A percentile compares a stretch with the other conserved stretches of the same genome.
Evolutionary conservation across 2,329 filamentous ascomycete genomes (phyloP).

Genomic region (Cladophialophora chaetospira): DNA sequence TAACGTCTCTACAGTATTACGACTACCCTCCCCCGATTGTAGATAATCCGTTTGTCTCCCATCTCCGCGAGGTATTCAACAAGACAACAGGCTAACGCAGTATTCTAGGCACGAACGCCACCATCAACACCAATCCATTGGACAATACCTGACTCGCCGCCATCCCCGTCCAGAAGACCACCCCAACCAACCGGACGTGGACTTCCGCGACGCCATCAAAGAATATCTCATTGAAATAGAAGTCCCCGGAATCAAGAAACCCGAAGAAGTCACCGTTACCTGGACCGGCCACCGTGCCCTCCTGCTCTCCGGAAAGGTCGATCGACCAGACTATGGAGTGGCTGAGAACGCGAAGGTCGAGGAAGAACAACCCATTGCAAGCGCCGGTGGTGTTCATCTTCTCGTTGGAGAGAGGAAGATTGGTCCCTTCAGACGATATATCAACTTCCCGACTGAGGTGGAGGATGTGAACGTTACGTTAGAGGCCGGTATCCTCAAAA

Average conservation of each 20-base stretch:
- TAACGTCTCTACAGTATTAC: constrained; percentile 18
- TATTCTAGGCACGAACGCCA: constrained; percentile 25
- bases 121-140: constrained; percentile 24
- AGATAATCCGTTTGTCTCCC: constrained; percentile 25
- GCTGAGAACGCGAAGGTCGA: constrained; percentile 23
- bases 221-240: constrained; percentile 29
- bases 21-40: constrained; percentile 28
- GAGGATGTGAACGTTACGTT: constrained; percentile 28
- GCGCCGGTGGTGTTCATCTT: constrained; percentile 17
- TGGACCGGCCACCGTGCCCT: constrained; percentile 27
- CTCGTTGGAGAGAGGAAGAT: constrained; percentile 27
- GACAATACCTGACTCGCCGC: constrained; percentile 22
- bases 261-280: constrained; percentile 25
- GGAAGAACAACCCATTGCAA: constrained; percentile 23
- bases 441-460: constrained; percentile 30
- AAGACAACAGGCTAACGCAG: too few species aligned
- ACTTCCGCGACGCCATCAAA: constrained; percentile 27
- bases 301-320: constrained; percentile 17
- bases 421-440: constrained; percentile 27
- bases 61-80: too few species aligned
- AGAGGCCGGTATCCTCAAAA: constrained; percentile 30
- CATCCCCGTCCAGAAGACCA: constrained; percentile 26
- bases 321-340: constrained; percentile 24
- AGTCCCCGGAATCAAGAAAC: constrained; percentile 29
- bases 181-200: constrained; percentile 30